These are phyloP conservation scores for Nannizzia gypsea DNA, from an alignment of 2,329 filamentous ascomycete species.

Conservation along the genomic window DNA sequence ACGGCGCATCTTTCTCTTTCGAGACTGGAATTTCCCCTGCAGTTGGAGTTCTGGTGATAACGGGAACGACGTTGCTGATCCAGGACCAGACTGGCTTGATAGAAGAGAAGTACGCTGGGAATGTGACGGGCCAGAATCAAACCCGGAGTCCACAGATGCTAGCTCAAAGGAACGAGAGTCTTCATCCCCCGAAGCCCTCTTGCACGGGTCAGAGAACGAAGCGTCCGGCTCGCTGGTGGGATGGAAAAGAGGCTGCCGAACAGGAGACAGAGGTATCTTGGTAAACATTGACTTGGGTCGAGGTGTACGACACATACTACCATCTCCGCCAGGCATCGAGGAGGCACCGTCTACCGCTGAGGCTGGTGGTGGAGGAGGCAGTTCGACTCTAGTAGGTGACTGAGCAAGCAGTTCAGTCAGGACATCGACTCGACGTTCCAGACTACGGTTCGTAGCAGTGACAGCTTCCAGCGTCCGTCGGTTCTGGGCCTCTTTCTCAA, in stretches of 20 bases:
- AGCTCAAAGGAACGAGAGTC: constrained; percentile 12
- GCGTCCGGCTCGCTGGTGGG: constrained; percentile 8
- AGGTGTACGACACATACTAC: constrained; percentile 12
- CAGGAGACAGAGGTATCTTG: constrained; percentile 17
- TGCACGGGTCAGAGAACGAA: constrained; percentile 7
- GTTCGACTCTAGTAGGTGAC: constrained; percentile 19
- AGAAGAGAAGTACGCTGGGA: constrained; percentile 20
- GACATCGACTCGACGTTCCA: constrained; percentile 27
- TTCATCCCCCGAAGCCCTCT: not conserved
- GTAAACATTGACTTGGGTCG: constrained; percentile 23
- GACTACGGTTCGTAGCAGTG: constrained; percentile 23
- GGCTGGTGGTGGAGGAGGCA: not conserved
- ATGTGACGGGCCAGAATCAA: constrained; percentile 3
- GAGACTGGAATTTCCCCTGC: constrained; percentile 15
- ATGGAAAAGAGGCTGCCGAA: constrained; percentile 14
- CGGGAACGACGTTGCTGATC: constrained; percentile 17
- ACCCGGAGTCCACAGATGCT: constrained; percentile 15
- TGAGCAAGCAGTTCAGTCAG: constrained; percentile 27
- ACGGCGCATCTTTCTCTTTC: constrained; percentile 23
- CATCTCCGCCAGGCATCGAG: constrained; percentile 12
- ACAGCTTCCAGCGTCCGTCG: constrained; percentile 23
- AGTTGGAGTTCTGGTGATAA: constrained; percentile 16
- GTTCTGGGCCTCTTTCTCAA: constrained; percentile 23
- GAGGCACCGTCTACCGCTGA: not conserved
- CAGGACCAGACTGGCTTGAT: constrained; percentile 14